These are phyloP conservation scores for Citrus trifoliata DNA, from an alignment of 345 rosid species.

Conservation along the genomic window DNA sequence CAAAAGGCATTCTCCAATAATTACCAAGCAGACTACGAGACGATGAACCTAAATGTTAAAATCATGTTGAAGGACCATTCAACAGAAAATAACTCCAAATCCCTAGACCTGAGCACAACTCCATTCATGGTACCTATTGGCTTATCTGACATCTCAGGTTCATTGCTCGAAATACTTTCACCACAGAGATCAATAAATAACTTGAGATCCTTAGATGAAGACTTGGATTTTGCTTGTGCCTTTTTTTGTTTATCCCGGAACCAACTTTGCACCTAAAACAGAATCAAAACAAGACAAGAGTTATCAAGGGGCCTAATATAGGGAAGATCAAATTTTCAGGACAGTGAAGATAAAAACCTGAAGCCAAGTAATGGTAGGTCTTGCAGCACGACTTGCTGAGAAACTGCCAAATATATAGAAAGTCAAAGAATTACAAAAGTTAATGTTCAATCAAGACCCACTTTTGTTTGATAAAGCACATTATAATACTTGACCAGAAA, in stretches of 20 bases:
- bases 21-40: not conserved
- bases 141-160: constrained; percentile 21
- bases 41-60: not conserved
- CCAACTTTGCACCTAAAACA: constrained; percentile 62
- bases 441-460: not conserved
- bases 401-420: constrained; percentile 40
- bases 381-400: constrained; percentile 46
- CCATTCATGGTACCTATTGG: constrained; percentile 41
- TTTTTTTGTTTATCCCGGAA: constrained; percentile 48
- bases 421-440: not conserved
- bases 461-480: not conserved
- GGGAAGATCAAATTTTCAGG: not conserved
- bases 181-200: constrained; percentile 43
- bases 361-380: constrained; percentile 56
- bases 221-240: constrained; percentile 12
- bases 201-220: constrained; percentile 28
- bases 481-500: not conserved
- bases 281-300: constrained; percentile 9
- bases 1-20: not conserved
- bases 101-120: not conserved
- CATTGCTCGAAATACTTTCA: constrained; percentile 13
- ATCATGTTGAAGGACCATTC: constrained; percentile 5
- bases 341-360: constrained; percentile 40
- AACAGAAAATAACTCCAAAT: not conserved
- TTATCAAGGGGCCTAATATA: not conserved